A percentile compares a stretch with the other conserved stretches of the same genome.
phyloP scores from a whole-genome alignment of 345 rosid genomes.

The Eucalyptus albens region DNA sequence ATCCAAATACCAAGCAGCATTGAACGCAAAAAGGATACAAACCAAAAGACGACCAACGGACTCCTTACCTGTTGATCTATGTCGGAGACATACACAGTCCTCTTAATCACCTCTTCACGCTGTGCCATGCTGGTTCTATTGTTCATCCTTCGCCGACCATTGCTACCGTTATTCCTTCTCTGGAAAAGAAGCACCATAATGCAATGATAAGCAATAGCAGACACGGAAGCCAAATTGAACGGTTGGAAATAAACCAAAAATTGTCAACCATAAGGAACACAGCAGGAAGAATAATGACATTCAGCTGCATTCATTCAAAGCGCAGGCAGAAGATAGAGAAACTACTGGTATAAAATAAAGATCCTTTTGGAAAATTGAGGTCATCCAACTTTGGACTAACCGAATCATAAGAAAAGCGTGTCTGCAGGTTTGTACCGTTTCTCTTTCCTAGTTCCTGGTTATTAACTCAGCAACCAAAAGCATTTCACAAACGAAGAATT shows the following conservation, averaged over 20 bases:
- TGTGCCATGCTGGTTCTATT: slow-evolving; percentile 79
- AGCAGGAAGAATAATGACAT: background rate
- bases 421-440: background rate
- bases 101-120: slow-evolving; percentile 76
- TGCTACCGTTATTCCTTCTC: slow-evolving; percentile 51
- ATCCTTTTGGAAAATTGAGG: background rate
- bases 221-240: background rate
- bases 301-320: background rate
- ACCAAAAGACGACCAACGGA: background rate
- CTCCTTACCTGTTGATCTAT: slow-evolving; percentile 59
- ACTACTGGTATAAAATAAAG: background rate
- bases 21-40: background rate
- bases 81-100: slow-evolving; percentile 84
- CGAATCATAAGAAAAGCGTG: background rate
- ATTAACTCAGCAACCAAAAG: background rate
- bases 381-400: background rate
- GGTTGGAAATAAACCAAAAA: background rate
- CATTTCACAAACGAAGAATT: background rate
- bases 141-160: slow-evolving; percentile 71
- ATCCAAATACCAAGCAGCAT: background rate
- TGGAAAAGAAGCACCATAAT: slow-evolving; percentile 10
- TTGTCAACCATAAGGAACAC: background rate
- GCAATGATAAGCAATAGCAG: background rate
- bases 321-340: background rate
- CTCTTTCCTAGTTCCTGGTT: no score